Evolutionary conservation across 148 eudicot genomes (phyloP), one percentile per base, ranked within the genome.

Genomic region (Rhododendron vialii): DNA sequence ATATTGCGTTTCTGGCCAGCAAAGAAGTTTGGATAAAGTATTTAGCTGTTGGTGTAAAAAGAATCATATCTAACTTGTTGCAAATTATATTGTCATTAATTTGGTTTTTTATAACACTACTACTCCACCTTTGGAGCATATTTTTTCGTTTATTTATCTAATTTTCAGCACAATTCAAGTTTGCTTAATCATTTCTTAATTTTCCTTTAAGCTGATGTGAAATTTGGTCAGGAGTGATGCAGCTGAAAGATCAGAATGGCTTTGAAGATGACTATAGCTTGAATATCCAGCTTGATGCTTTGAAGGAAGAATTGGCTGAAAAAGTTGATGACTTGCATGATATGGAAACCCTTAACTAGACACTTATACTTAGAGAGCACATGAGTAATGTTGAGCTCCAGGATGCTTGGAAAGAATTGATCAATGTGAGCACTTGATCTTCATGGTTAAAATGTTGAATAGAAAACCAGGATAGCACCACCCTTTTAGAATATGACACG

Each of bases 341-440:
- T 33, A 82, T 90, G 88, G 89, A 88, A 81, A 57, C 48, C 59
- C 81, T 87, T 76, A 88, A 85, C 65, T 89, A 90, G 83, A 85
- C 90, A 50, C 92, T 90, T 33, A 83, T 87, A 50, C 82, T 86
- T 9, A 85, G 86, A 61, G 89, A 90, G 83, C 90, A 41, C 81
- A 87, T 83, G 85, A 87, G 91, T 38, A 89, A 89, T 57, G 77
- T 24, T 85, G 89, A 89, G 85, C 88, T 89, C 30, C 91, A 89
- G 80, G 89, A 86, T 83, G 89, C 86, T 53, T 86, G 91, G 24
- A 89, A 87, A 82, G 89, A 87, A 87, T 84, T 88, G 81, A 85
- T 89, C 57, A 85, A 45, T 74, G 91, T 89, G 81, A 87, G 89
- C 38, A 22, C 78, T 84, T 51, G 14, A 47, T 36, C 77, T 26